Evolutionary conservation across 2,329 filamentous ascomycete genomes (phyloP), one percentile per base, ranked within the genome.

Genomic region (Byssochlamys sp.): DNA sequence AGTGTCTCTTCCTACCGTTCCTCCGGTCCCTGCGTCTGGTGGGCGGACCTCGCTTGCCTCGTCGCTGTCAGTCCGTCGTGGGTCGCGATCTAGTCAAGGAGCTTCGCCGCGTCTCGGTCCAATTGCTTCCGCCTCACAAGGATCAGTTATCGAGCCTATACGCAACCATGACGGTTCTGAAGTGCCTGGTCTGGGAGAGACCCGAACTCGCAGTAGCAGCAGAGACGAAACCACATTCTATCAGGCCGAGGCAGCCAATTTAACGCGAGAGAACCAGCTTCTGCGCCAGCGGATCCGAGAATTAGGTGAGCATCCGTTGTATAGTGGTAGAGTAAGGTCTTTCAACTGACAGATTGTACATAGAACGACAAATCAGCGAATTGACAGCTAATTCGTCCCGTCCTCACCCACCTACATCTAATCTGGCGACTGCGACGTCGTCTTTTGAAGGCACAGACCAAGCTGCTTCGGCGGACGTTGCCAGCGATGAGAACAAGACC

Each of bases 251-350:
- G 75, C 75, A 7, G 70, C 74, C 28, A 77, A 71, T 61, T 63
- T 80, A 29, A 71, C 70, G 9, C 69, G 77, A 48, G 77, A 80
- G 58, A 80, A 80, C 55, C 75, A 77, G 59, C 77, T 80, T 69
- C 66, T 80, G 39, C 72, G 73, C 25, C 69, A 74, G 60, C 68
- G 77, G 11, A 78, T 80, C 54, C 71, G 76, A 35, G 77, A 80
- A 58, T 63, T 80, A 59, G 75, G 74, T 77, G 66, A 60, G 67
- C n/a, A 28, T 28, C 55, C 51, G 24, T 50, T 10, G 24, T 6
- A 48, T 52, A 19, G 24, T 12, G 2, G 10, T n/a, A 6, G 39
- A 25, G 28, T 26, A 6, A 12, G 4, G 7, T 45, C 6, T 19
- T 19, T 19, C n/a, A 19, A 11, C 55, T 56, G 49, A 52, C 52